Evolutionary conservation across 2,329 filamentous ascomycete species (phyloP).

Genomic region (Aspergillus pseudonomiae): DNA sequence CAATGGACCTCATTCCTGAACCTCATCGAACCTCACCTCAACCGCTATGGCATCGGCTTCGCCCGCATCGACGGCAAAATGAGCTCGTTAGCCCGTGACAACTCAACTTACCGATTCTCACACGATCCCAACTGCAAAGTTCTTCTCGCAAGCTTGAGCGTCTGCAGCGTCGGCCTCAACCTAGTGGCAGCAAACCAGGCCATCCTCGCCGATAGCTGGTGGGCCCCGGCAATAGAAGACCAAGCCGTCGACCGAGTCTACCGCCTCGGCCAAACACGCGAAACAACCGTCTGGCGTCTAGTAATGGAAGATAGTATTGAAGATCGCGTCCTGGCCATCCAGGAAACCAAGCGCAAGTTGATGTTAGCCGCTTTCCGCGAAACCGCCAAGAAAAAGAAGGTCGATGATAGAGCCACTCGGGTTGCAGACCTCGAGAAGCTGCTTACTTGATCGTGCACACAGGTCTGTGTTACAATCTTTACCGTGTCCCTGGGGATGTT

Average conservation of each 20-base stretch:
- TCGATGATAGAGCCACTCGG: constrained; percentile 57
- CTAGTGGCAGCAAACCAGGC: constrained; percentile 85
- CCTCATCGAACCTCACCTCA: constrained; percentile 70
- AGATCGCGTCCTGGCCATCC: constrained; percentile 76
- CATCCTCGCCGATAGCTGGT: constrained; percentile 83
- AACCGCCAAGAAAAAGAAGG: constrained; percentile 60
- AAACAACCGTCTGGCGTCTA: constrained; percentile 75
- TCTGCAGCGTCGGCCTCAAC: constrained; percentile 84
- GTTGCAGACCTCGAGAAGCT: constrained; percentile 53
- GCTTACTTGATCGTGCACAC: constrained; percentile 19
- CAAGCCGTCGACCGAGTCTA: constrained; percentile 90
- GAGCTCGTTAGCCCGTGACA: constrained; percentile 70
- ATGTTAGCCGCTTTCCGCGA: constrained; percentile 81
- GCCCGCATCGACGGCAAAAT: constrained; percentile 81
- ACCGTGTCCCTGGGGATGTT: neutral
- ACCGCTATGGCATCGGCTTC: constrained; percentile 62
- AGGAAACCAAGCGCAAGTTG: constrained; percentile 75
- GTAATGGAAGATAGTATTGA: constrained; percentile 82
- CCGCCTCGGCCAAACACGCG: constrained; percentile 77
- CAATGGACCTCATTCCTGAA: constrained; percentile 81
- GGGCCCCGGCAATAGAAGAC: constrained; percentile 90
- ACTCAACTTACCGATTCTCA: constrained; percentile 68
- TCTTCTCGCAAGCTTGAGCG: constrained; percentile 78
- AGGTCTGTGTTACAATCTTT: neutral
- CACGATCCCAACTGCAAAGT: constrained; percentile 69